Base-by-base conservation (phyloP, 23 red algal genomes). In the Gracilaria domingensis region DNA sequence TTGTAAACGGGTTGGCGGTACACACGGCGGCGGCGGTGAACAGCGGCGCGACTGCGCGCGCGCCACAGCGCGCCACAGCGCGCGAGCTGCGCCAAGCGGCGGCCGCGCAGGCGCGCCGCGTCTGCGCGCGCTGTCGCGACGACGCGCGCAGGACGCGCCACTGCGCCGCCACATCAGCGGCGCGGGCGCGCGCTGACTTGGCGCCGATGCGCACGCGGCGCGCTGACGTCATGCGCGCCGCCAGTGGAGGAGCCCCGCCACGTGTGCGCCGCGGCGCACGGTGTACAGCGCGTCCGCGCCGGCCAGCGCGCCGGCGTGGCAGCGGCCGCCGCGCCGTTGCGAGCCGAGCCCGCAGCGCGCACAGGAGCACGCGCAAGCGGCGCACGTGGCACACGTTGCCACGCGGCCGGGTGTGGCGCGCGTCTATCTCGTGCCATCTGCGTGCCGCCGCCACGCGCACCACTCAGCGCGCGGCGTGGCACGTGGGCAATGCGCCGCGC, bases 401-500 rank as follows among this genome's bases (percentile, higher is more conserved):
- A 29, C 0, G 5, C 11, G 42, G 42, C 42, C 42, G 11, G 42
- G 5, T 4, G 4, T 4, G 13, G 28, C 62, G 7, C 8, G 8
- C 67, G 21, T 16, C 65, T 16, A 33, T 34, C 24, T 16, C 30
- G 30, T 4, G 17, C 30, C 23, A 75, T 75, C 69, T 75, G 37
- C 37, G 37, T 5, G 72, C 72, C 40, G 72, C 72, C 40, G 72
- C 39, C 72, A 77, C 72, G 45, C 72, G 40, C 38, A 26, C 72
- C 72, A 77, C 40, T 77, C 23, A 77, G 39, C 72, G 72, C 39
- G 45, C 72, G 25, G 72, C 72, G 45, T 16, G 42, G 12, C 40
- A 12, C 69, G 18, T n/a, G 17, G 39, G 37, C 23, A 5, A 1
- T 17, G 5, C 20, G 14, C 45, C 39, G 2, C 36, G 21, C 69